Evolutionary conservation across 2,329 filamentous ascomycete species (phyloP), one percentile per base, ranked within the genome.

Genomic region (Furcasterigmium furcatum): DNA sequence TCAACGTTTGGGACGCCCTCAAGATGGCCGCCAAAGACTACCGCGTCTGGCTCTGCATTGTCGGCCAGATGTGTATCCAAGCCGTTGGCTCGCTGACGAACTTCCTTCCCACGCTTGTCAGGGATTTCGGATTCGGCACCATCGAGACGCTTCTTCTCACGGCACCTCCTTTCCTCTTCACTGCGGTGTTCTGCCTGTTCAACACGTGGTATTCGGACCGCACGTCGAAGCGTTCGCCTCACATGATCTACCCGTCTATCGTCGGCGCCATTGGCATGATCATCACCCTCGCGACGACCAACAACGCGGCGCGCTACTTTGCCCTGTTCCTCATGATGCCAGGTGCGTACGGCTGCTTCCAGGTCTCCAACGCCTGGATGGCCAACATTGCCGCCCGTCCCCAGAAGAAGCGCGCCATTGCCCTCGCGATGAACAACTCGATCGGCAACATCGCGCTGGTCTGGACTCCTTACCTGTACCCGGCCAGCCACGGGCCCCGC

Each of bases 171-270:
- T 62, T 58, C 38, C 24, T 61, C 2, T 56, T 60, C 45, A 58
- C 58, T 0, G 55, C 57, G 3, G n/a, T 57, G 3, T 56, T 61
- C 40, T 56, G 56, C 24, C 50, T 62, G 4, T 53, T 54, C 50
- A 62, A 61, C 43, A 57, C 58, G 5, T 61, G 59, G 57, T 54
- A 59, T 46, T 58, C 57, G 9, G 59, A 62, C 46, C 49, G 54
- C 19, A 59, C 53, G 1, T 50, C 48, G 45, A 50, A 54, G 42
- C 52, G 58, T 14, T 59, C 51, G 16, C 50, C 48, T 5, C 50
- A 56, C 38, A 55, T 58, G 18, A 43, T 58, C 10, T 57, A 47
- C 20, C 53, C 55, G 10, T 49, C 45, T 9, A 21, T 52, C 9
- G 48, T 50, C 6, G 51, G 42, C 13, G 48, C 49, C 22, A 38